Percentiles rank a stretch among this genome's conserved stretches.
Evolutionary conservation across 2,329 filamentous ascomycete genomes (phyloP).

Genomic region (Pseudogymnoascus sp.): DNA sequence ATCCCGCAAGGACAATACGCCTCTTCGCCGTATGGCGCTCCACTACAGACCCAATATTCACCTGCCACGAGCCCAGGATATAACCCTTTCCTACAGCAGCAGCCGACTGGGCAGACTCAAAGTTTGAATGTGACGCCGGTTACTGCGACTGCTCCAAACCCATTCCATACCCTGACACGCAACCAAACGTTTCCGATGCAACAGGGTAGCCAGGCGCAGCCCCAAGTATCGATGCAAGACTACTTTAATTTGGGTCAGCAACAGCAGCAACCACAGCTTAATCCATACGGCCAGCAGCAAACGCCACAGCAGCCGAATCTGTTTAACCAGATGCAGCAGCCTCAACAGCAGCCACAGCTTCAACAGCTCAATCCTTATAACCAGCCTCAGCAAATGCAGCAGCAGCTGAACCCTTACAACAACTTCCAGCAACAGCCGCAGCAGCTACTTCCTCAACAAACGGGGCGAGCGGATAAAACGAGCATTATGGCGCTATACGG

Average conservation of each 20-base stretch:
- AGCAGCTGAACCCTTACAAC: constrained; percentile 28
- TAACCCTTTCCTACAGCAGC: constrained; percentile 18
- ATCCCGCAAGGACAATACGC: constrained; percentile 27
- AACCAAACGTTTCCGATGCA: constrained; percentile 7
- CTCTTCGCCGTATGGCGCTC: constrained; percentile 23
- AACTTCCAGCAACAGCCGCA: constrained; percentile 26
- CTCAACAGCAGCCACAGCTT: constrained; percentile 27
- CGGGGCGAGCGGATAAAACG: constrained; percentile 56
- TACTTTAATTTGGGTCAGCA: constrained; percentile 28
- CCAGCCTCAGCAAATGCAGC: constrained; percentile 24
- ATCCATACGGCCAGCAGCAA: constrained; percentile 32
- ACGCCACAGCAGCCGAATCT: constrained; percentile 28
- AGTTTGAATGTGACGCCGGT: constrained; percentile 10
- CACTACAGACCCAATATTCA: neutral
- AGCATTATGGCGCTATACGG: constrained; percentile 68
- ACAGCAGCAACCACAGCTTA: constrained; percentile 34
- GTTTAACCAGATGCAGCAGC: constrained; percentile 14
- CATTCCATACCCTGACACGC: neutral
- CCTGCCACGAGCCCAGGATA: constrained; percentile 12
- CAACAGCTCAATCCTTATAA: constrained; percentile 23
- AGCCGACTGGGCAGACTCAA: constrained; percentile 17
- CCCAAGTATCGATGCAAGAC: neutral
- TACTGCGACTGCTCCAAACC: neutral
- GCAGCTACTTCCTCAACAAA: constrained; percentile 35
- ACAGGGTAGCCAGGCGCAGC: neutral